Base-by-base conservation (phyloP, 2,329 filamentous ascomycete genomes). In the Alternaria postmessia region DNA sequence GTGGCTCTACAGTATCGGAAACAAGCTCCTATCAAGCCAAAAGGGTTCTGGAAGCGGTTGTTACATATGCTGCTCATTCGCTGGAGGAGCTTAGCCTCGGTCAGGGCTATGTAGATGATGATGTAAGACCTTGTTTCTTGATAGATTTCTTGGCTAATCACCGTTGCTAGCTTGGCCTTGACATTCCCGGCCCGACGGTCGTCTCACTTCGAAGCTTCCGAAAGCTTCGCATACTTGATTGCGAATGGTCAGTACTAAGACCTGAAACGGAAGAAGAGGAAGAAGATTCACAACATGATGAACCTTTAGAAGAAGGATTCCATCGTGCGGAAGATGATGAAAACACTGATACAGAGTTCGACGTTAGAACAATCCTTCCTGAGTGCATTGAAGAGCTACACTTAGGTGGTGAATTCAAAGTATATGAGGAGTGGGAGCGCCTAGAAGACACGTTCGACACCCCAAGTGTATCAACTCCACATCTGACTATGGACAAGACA, bases 1-100 rank as follows among this genome's bases (percentile, higher is more conserved):
- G 42, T 7, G 63, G 59, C n/a, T 30, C 51, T 20, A 44, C 28
- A 24, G 43, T 46, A n/a, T 46, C 24, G 16, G 43, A 46, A 12
- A 16, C 24, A n/a, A 46, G 43, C 24, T 43, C 18, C 5, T 55
- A 54, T 12, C 52, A 65, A 26, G 44, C 64, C 12, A 61, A 62
- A 18, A 61, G 24, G 7, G 43, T 67, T 2, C 54, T 67, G 11
- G 28, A 36, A 43, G 59, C 57, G 30, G 43, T 67, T 11, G 34
- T 16, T 32, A 59, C 16, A 9, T 48, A 61, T 47, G 49, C 30
- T 12, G 48, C 47, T 4, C 48, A 61, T 34, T 64, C 62, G 11
- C 39, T 65, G 11, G 59, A 65, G 26, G 38, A 57, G 18, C 46
- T 65, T 3, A 24, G 34, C 2, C 39, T 67, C 18, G 42, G 16